Conservation (phyloP, 1,284 basidiomycete genomes). For the Porodaedalea pini region DNA sequence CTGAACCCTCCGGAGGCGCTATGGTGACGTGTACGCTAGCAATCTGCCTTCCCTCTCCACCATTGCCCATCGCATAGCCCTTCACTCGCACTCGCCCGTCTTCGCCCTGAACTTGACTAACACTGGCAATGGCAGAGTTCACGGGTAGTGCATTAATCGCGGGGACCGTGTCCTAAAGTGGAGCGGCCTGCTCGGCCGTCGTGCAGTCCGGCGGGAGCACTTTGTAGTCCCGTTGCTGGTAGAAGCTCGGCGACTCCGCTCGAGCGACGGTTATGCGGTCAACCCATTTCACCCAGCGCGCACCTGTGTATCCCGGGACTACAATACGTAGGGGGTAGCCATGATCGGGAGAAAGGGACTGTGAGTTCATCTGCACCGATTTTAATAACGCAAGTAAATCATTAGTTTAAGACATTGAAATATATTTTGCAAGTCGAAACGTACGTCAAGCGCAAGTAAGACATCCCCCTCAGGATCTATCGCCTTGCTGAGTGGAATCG, state of each 20-base stretch:
- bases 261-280: constrained; percentile 53
- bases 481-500: constrained; percentile 51
- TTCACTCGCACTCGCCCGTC: constrained; percentile 38
- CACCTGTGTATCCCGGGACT: constrained; percentile 68
- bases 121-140: constrained; percentile 56
- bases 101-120: constrained; percentile 29
- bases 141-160: constrained; percentile 58
- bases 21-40: constrained; percentile 46
- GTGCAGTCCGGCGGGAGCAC: constrained; percentile 52
- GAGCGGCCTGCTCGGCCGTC: constrained; percentile 37
- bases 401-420: background rate
- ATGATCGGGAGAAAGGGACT: constrained; percentile 56
- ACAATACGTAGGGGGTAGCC: constrained; percentile 70
- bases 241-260: constrained; percentile 60
- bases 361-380: constrained; percentile 57
- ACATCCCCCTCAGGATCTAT: constrained; percentile 47
- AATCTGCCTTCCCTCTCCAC: constrained; percentile 45
- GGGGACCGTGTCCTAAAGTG: constrained; percentile 46
- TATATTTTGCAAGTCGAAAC: constrained; percentile 16
- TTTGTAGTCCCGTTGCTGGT: constrained; percentile 66
- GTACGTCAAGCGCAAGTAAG: constrained; percentile 60
- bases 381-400: constrained; percentile 4
- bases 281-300: constrained; percentile 78
- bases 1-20: background rate
- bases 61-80: constrained; percentile 51